These are phyloP conservation scores for Fusarium lateritium DNA, from an alignment of 2,329 filamentous ascomycete genomes.

Conservation along the genomic window DNA sequence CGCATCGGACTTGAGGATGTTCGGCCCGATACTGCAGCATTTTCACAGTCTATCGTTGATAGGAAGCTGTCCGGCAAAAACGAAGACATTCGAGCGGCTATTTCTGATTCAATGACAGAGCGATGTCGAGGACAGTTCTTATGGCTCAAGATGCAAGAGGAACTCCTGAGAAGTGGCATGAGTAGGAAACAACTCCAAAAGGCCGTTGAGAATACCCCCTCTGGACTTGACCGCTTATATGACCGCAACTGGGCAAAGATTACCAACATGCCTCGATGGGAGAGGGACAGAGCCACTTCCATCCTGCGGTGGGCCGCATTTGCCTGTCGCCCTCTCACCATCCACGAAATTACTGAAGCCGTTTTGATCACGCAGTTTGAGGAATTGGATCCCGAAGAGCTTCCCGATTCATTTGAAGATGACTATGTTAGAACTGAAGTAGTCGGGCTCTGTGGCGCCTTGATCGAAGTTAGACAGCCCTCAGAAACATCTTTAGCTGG, in stretches of 20 bases:
- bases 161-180: conserved; percentile 44
- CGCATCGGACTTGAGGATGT: conserved; percentile 38
- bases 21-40: conserved; percentile 35
- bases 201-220: conserved; percentile 47
- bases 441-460: conserved; percentile 47
- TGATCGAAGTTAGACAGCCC: conserved; percentile 48
- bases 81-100: conserved; percentile 9
- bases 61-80: conserved; percentile 50
- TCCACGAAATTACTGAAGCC: conserved; percentile 48
- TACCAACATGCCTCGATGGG: not conserved
- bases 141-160: conserved; percentile 52
- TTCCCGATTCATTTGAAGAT: conserved; percentile 48
- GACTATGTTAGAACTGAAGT: conserved; percentile 52
- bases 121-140: conserved; percentile 55
- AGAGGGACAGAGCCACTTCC: conserved; percentile 44
- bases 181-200: conserved; percentile 50
- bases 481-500: rapidly evolving
- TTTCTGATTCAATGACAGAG: conserved; percentile 48
- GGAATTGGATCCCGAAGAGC: conserved; percentile 42
- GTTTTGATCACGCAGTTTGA: conserved; percentile 32
- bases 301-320: conserved; percentile 53
- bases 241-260: conserved; percentile 52
- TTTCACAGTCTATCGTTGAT: conserved; percentile 49
- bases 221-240: conserved; percentile 50
- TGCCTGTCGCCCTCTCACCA: conserved; percentile 33